Evolutionary conservation across 2,329 filamentous ascomycete species (phyloP), one percentile per base, ranked within the genome.

Genomic region (Fusarium agapanthi): DNA sequence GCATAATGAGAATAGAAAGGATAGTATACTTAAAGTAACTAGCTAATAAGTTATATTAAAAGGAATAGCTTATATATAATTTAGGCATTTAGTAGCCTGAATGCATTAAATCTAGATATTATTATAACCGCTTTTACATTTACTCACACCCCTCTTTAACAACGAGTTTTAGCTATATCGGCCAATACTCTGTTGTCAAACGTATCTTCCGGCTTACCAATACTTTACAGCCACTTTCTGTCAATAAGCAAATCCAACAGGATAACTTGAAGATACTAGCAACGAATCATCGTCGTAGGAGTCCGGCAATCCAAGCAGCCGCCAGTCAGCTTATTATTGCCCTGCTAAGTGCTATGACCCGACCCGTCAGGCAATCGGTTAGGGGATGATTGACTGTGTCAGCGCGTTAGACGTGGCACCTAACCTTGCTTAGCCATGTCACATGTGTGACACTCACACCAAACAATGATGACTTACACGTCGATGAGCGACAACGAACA

Each of bases 311-410:
- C 16, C 9, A 14, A 26, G 24, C 44, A n/a, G 47, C 18, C 9
- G 18, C 12, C 44, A n/a, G 61, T 67, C 51, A 67, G 64, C 61
- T 67, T 66, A 67, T 63, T 35, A 18, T 47, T 45, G 20, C n/a
- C 54, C 7, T 15, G 5, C 15, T 7, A 13, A 13, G 18, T 24
- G 20, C 30, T 62, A 15, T 20, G 3, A 2, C 16, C 28, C 20
- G 8, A 3, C 7, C 28, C 14, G 8, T 35, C 35, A 24, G 24
- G 18, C 43, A 12, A 38, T 43, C 30, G 18, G 35, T 11, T 28
- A 16, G 20, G 13, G 44, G 20, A 51, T 35, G 44, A 5, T 32
- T 28, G 16, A 30, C 43, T 44, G 22, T 37, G 48, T 56, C 48
- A 65, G 20, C 12, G 1, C 5, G 34, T 40, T 30, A 40, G 57